phyloP scores from a whole-genome alignment of 176 grass and related monocot species.

The Oryza coarctata region DNA sequence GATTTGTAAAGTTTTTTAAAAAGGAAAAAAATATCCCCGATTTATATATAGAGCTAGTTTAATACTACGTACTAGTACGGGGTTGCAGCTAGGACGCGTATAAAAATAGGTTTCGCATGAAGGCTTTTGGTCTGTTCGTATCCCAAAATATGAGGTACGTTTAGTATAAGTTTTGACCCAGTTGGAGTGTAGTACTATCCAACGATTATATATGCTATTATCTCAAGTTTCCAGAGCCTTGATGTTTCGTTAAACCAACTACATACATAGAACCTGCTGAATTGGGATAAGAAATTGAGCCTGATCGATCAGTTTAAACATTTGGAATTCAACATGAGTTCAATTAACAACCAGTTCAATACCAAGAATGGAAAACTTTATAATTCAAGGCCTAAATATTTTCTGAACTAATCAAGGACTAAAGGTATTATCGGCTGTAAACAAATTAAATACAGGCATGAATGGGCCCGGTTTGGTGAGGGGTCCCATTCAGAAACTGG shows the following conservation, averaged over 20 bases:
- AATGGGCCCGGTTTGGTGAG: neutral
- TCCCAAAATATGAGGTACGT: neutral
- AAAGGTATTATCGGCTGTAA: neutral
- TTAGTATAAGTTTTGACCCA: neutral
- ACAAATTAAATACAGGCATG: neutral
- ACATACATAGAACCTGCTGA: neutral
- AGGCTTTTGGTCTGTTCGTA: neutral
- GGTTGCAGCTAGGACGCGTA: neutral
- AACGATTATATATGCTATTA: neutral
- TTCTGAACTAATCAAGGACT: neutral
- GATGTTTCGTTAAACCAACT: neutral
- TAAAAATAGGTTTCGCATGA: neutral
- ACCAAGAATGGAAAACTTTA: neutral
- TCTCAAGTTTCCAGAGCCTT: neutral
- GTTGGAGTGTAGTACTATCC: neutral
- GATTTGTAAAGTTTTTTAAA: neutral
- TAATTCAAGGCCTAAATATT: neutral
- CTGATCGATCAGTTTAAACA: neutral
- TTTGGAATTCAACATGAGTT: neutral
- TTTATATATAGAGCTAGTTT: neutral
- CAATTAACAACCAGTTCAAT: too few species aligned
- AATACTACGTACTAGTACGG: neutral
- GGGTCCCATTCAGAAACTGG: constrained; percentile 19
- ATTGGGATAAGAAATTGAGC: neutral
- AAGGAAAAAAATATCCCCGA: too few species aligned